phyloP scores from a whole-genome alignment of 192 early-diverging fungal genomes.

The Ambispora gerdemannii region DNA sequence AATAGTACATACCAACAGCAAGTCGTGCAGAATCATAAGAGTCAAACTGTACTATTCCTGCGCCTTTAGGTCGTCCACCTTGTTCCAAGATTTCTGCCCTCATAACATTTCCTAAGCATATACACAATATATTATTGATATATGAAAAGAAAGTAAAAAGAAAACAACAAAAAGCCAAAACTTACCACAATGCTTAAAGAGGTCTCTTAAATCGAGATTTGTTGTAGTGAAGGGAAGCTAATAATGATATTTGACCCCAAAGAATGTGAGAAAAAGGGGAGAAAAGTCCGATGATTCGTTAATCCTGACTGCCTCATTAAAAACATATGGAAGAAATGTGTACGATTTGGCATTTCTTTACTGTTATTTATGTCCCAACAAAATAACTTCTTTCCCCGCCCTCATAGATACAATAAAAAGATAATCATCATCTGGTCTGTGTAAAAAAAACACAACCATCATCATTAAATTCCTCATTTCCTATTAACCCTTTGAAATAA shows the following conservation, averaged over 20 bases:
- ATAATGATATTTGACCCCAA: not conserved
- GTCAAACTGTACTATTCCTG: conserved; percentile 55
- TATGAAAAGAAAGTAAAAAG: not conserved
- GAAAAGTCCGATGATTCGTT: not conserved
- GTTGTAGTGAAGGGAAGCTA: conserved; percentile 59
- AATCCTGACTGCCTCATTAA: not conserved
- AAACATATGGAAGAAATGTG: too few species aligned
- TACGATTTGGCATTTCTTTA: too few species aligned
- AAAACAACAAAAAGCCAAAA: not conserved
- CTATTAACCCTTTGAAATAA: too few species aligned
- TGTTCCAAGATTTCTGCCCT: conserved; percentile 46
- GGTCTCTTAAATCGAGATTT: conserved; percentile 52
- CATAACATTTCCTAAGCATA: conserved; percentile 40
- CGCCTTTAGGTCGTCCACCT: conserved; percentile 51
- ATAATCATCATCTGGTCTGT: too few species aligned
- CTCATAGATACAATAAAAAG: too few species aligned
- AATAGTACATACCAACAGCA: conserved; percentile 50
- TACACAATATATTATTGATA: not conserved
- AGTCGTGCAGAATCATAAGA: conserved; percentile 44
- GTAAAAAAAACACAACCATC: too few species aligned
- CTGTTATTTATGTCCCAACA: too few species aligned
- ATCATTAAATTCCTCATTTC: too few species aligned
- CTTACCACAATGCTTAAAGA: conserved; percentile 52
- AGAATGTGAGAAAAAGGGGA: not conserved
- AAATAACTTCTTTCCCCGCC: too few species aligned